Evolutionary conservation across 2,329 filamentous ascomycete species (phyloP).

Genomic region (Alternaria sp.): DNA sequence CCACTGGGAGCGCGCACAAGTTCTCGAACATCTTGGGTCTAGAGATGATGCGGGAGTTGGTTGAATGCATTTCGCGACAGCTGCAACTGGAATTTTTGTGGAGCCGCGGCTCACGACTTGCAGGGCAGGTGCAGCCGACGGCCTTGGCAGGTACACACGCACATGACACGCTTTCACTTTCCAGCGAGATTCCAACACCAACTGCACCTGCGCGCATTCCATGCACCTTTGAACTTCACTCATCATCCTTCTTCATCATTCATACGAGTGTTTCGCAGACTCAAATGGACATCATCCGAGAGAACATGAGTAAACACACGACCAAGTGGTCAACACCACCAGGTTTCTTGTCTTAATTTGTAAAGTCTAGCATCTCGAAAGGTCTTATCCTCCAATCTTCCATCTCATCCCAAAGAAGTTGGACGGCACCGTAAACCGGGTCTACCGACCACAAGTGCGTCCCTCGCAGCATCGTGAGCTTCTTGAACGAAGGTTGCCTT

Average conservation of each 20-base stretch:
- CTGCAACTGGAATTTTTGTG: slow-evolving; percentile 34
- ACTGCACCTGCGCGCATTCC: not conserved
- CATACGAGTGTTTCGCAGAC: too few relatives aligned
- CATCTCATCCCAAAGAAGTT: not conserved
- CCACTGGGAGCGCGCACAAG: slow-evolving; percentile 85
- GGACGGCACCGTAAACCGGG: not conserved
- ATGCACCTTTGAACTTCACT: too few relatives aligned
- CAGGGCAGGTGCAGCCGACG: slow-evolving; percentile 24
- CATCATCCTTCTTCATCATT: too few relatives aligned
- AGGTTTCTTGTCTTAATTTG: not conserved
- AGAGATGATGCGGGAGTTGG: slow-evolving; percentile 3
- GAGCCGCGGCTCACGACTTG: slow-evolving; percentile 3
- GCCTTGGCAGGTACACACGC: slow-evolving; percentile 20
- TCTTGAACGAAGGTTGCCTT: not conserved
- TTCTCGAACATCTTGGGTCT: slow-evolving; percentile 78
- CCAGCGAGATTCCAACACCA: not conserved
- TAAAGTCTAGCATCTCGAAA: too few relatives aligned
- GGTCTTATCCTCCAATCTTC: too few relatives aligned
- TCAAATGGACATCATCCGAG: too few relatives aligned
- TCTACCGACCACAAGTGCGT: not conserved
- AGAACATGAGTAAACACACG: not conserved
- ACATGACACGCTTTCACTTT: not conserved
- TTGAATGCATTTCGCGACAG: slow-evolving; percentile 8
- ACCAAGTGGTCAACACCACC: not conserved
- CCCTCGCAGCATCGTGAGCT: not conserved